Evolutionary conservation across 148 eudicot species (phyloP).

Genomic region (Gaultheria prostrata): DNA sequence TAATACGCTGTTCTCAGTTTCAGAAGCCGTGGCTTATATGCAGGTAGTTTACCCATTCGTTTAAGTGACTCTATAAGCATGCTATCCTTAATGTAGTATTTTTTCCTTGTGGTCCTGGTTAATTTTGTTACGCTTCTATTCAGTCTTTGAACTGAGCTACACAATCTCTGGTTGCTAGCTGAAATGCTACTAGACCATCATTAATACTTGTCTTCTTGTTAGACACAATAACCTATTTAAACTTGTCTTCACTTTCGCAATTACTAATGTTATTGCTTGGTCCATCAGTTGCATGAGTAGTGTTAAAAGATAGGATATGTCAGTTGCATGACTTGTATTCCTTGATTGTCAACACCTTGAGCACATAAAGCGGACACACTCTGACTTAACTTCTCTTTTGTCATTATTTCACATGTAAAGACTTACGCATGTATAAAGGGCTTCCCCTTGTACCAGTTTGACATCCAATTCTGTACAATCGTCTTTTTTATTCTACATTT

Average conservation of each 20-base stretch:
- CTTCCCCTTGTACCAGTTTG: background rate
- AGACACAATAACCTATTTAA: background rate
- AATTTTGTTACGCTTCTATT: background rate
- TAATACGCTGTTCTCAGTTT: conserved; percentile 90
- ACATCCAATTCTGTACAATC: background rate
- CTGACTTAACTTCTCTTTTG: background rate
- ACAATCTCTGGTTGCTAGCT: background rate
- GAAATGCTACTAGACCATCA: background rate
- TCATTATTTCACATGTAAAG: background rate
- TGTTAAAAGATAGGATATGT: background rate
- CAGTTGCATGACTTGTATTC: background rate
- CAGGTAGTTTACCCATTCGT: conserved; percentile 50
- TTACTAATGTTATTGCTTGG: background rate
- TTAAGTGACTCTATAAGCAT: background rate
- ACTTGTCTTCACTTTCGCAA: background rate
- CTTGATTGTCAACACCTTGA: background rate
- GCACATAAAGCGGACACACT: background rate
- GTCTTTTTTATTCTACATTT: background rate
- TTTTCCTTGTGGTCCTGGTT: background rate
- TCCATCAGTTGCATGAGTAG: background rate
- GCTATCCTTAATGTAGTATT: background rate
- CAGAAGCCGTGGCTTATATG: conserved; percentile 99
- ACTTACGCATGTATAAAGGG: background rate
- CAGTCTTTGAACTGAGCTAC: background rate
- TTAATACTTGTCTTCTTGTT: background rate